Evolutionary conservation across 345 rosid genomes (phyloP), one percentile per base, ranked within the genome.

Genomic region (Syzygium oleosum): DNA sequence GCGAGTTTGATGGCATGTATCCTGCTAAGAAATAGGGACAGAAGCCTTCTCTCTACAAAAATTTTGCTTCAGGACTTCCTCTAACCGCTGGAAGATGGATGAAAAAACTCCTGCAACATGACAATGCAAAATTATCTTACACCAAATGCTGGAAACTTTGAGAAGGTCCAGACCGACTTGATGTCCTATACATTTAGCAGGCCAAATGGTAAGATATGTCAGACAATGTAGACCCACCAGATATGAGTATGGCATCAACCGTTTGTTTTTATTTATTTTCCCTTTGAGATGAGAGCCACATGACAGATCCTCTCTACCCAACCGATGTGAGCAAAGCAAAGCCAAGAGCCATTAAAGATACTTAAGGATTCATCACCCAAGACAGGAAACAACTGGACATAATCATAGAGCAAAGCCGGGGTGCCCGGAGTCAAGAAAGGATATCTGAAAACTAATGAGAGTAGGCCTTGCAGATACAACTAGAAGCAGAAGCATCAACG

Each of bases 41-140:
- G 88, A 86, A 59, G 87, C 87, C 87, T 90, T 92, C 38, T 87
- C 88, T 88, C 85, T 89, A 79, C 95, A 93, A 89, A 94, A 94
- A 87, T 93, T 92, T 31, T 85, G 51, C 84, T 87, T 95, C 94
- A 96, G 84, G 17, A 87, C 85, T 90, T 92, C 92, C 91, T 92
- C 97, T 90, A 96, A 85, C 55, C 65, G 90, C 83, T 91, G 93
- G 85, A 98, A 90, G 86, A 93, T 88, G 25, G 89, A 85, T 56
- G 96, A 88, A 88, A 97, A 94, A 85, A 91, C 59, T 87, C 96
- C 96, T 97, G 94, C 93, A 91, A 88, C 51, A 25, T 38, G 83
- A 73, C 49, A 73, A 73, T 19, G 83, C 59, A 65, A 86, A 51
- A 68, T 25, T 21, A 19, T 52, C n/a, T 68, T 3, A 68, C 84